Conservation (phyloP, 345 rosid species). For the Raphanus sativus region DNA sequence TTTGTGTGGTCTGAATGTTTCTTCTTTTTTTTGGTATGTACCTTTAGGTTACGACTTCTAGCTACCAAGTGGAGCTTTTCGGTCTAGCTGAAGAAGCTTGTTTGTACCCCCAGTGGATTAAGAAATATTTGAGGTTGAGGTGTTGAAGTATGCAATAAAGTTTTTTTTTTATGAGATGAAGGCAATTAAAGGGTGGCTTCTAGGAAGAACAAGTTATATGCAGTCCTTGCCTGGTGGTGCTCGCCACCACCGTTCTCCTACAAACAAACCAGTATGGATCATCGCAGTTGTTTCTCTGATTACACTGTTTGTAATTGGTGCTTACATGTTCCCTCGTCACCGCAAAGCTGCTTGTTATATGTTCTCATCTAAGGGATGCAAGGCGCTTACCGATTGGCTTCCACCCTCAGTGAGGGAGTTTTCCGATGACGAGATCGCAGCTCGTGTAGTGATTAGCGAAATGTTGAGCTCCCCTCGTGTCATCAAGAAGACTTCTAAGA, state of each 20-base stretch:
- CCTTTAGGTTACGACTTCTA: too few species aligned
- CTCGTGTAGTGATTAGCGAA: conserved; percentile 74
- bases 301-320: conserved; percentile 72
- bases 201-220: conserved; percentile 53
- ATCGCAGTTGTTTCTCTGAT: conserved; percentile 69
- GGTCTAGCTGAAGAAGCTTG: not conserved
- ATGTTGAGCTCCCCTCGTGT: conserved; percentile 62
- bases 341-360: conserved; percentile 67
- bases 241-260: conserved; percentile 66
- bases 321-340: conserved; percentile 79
- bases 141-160: conserved; percentile 21
- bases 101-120: not conserved
- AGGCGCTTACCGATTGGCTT: conserved; percentile 81
- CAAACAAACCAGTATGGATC: conserved; percentile 85
- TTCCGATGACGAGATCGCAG: conserved; percentile 76
- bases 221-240: conserved; percentile 50
- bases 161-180: conserved; percentile 32
- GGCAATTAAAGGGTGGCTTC: conserved; percentile 37
- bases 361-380: conserved; percentile 80
- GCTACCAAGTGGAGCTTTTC: too few species aligned
- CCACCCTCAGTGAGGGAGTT: conserved; percentile 82
- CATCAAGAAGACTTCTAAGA: conserved; percentile 56
- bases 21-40: too few species aligned
- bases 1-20: too few species aligned
- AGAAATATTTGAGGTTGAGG: conserved; percentile 13